phyloP scores from a whole-genome alignment of 2,329 filamentous ascomycete genomes.

The Exophiala calicioides region DNA sequence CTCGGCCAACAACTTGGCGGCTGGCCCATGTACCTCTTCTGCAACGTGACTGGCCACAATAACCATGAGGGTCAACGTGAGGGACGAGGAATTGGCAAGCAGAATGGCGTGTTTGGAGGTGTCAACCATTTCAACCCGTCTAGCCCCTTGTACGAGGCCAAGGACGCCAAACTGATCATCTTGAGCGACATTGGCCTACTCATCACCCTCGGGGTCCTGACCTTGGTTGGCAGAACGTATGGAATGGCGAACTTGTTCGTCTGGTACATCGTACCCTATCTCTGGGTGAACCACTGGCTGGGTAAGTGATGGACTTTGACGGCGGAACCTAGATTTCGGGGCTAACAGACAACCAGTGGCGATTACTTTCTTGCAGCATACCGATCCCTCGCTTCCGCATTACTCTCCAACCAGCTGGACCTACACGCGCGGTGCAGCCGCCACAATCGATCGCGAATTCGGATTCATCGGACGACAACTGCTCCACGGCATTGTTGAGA shows the following conservation, averaged over 20 bases:
- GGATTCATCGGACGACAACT: conserved; percentile 90
- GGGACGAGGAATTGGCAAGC: conserved; percentile 90
- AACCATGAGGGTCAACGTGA: conserved; percentile 87
- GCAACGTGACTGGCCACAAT: conserved; percentile 96
- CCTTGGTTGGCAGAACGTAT: conserved; percentile 71
- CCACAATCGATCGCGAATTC: conserved; percentile 96
- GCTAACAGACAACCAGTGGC: conserved; percentile 64
- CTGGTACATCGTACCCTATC: conserved; percentile 93
- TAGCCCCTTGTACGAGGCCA: conserved; percentile 88
- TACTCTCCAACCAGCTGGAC: conserved; percentile 86
- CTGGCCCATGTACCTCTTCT: conserved; percentile 88
- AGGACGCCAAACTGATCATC: conserved; percentile 82
- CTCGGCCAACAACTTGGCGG: conserved; percentile 84
- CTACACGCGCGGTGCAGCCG: conserved; percentile 88
- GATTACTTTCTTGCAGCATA: conserved; percentile 97
- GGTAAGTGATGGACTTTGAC: conserved; percentile 72
- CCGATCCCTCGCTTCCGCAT: conserved; percentile 89
- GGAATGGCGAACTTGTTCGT: conserved; percentile 85
- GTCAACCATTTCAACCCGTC: conserved; percentile 94
- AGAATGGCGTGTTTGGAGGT: conserved; percentile 74
- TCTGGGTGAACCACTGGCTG: conserved; percentile 99
- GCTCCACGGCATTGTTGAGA: conserved; percentile 95
- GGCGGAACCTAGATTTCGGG: conserved; percentile 6
- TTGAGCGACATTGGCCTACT: conserved; percentile 81
- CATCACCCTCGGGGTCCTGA: conserved; percentile 63